These are phyloP conservation scores for Ophidiomyces ophidiicola DNA, from an alignment of 2,329 filamentous ascomycete genomes.

Conservation along the genomic window DNA sequence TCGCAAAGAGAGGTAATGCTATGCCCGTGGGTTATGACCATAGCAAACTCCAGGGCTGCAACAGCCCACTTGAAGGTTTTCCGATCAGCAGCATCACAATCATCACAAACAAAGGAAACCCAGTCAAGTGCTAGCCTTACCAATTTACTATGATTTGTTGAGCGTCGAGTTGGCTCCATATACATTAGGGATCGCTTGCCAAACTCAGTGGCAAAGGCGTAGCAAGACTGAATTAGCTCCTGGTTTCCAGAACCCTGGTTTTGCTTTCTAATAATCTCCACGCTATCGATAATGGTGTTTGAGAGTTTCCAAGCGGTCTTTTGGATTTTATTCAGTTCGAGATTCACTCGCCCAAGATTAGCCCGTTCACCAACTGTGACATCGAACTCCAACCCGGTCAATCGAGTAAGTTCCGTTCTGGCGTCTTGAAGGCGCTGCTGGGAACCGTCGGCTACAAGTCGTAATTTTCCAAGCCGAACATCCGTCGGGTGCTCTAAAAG, in stretches of 20 bases:
- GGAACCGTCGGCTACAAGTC: constrained; percentile 79
- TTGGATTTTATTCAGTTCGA: constrained; percentile 83
- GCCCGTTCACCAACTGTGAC: constrained; percentile 85
- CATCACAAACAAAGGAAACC: constrained; percentile 96
- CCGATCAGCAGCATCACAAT: constrained; percentile 84
- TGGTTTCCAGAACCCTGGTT: constrained; percentile 66
- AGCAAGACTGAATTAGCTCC: constrained; percentile 93
- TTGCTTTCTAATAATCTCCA: constrained; percentile 81
- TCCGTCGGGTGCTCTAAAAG: constrained; percentile 71
- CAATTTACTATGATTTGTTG: constrained; percentile 94
- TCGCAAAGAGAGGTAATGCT: constrained; percentile 87
- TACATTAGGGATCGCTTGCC: constrained; percentile 87
- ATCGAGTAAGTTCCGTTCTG: constrained; percentile 62
- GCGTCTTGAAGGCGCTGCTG: constrained; percentile 65
- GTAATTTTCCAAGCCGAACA: constrained; percentile 71
- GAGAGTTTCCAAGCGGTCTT: constrained; percentile 92
- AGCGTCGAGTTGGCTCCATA: constrained; percentile 87
- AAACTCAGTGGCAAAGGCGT: constrained; percentile 97
- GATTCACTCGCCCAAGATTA: constrained; percentile 83
- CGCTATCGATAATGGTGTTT: constrained; percentile 97
- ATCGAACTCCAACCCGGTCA: constrained; percentile 73
- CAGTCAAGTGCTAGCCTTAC: constrained; percentile 89
- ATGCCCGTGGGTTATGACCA: constrained; percentile 89
- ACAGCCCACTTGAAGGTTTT: constrained; percentile 98
- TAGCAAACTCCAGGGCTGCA: constrained; percentile 85